Evolutionary conservation across 2,329 filamentous ascomycete genomes (phyloP), one percentile per base, ranked within the genome.

Genomic region (Colletotrichum zoysiae): DNA sequence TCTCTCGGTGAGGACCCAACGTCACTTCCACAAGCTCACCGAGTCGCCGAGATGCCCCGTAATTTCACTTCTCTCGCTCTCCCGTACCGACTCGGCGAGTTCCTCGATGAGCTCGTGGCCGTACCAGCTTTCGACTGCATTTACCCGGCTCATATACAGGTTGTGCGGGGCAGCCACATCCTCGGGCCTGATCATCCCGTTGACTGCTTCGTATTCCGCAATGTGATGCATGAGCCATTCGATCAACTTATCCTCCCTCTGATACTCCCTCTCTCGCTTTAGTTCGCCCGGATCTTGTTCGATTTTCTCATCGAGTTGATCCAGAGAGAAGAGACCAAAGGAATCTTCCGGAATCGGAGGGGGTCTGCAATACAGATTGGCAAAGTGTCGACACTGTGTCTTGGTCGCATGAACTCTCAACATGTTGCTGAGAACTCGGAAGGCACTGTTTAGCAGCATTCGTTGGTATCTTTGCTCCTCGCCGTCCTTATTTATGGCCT

Each of bases 1-100:
- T 57, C 42, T 53, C 57, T 71, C 57, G 67, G 64, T 67, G 64
- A 67, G 46, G 63, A 26, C 16, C 16, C 30, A 51, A 67, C 50
- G 57, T 61, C 68, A 62, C 57, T 67, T 59, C 64, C 51, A 26
- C 57, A 58, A 67, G 44, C 61, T 58, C 60, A 53, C 48, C 16
- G 23, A 26, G 11, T 16, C 46, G 8, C 46, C 2, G 8, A 26
- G 18, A 38, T 14, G 1, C 1, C 35, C 33, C 20, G 6, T 23
- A 0, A 23, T 38, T 20, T 23, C 53, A 23, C 53, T 23, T 33
- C 14, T 40, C 20, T 16, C 6, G 33, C 33, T 14, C 11, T 57
- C 53, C 6, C 23, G 33, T 40, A 38, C 3, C 11, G 12, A 38
- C 8, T 40, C n/a, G 8, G 20, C 33, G 33, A 57, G 20, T n/a